Percentiles rank a stretch among this genome's conserved stretches.
These are phyloP conservation scores for Rhodosporidiobolus odoratus DNA, from an alignment of 768 basidiomycete genomes.

Conservation along the genomic window DNA sequence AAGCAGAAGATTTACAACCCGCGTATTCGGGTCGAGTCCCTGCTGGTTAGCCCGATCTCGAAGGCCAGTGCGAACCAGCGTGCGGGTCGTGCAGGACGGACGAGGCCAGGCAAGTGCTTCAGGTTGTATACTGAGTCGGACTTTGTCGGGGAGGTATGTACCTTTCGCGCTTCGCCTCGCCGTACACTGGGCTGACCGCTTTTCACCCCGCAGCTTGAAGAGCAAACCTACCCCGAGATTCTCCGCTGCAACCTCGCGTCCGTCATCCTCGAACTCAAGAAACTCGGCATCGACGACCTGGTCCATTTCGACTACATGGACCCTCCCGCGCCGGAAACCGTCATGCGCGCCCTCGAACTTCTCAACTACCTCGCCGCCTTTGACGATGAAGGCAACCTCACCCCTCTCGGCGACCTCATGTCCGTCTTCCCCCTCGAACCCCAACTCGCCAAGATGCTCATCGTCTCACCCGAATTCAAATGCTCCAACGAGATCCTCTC, in stretches of 20 bases:
- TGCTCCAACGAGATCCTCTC: slow-evolving; percentile 94
- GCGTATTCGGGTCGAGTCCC: slow-evolving; percentile 86
- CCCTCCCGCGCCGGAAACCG: slow-evolving; percentile 88
- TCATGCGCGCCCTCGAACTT: slow-evolving; percentile 92
- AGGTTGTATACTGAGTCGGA: slow-evolving; percentile 94
- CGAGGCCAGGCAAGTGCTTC: slow-evolving; percentile 95
- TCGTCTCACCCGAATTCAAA: slow-evolving; percentile 86
- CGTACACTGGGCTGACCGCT: background rate
- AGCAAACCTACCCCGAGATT: slow-evolving; percentile 97
- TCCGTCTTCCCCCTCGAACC: slow-evolving; percentile 99
- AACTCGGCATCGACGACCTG: slow-evolving; percentile 88
- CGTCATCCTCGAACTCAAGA: slow-evolving; percentile 85
- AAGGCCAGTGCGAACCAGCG: slow-evolving; percentile 95
- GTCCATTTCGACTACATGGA: slow-evolving; percentile 55
- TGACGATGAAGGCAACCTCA: slow-evolving; percentile 89
- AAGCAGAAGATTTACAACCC: slow-evolving; percentile 99
- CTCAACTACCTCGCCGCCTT: slow-evolving; percentile 86
- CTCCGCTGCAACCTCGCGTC: slow-evolving; percentile 87
- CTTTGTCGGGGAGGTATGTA: slow-evolving; percentile 68
- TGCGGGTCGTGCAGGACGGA: slow-evolving; percentile 92
- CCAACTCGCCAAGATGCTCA: slow-evolving; percentile 90
- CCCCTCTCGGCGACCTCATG: slow-evolving; percentile 80
- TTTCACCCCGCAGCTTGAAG: slow-evolving; percentile 57
- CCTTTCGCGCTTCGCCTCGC: background rate
- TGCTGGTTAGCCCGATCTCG: slow-evolving; percentile 89